Conservation (phyloP, 2,329 filamentous ascomycete genomes). For the Zymoseptoria crescenta region DNA sequence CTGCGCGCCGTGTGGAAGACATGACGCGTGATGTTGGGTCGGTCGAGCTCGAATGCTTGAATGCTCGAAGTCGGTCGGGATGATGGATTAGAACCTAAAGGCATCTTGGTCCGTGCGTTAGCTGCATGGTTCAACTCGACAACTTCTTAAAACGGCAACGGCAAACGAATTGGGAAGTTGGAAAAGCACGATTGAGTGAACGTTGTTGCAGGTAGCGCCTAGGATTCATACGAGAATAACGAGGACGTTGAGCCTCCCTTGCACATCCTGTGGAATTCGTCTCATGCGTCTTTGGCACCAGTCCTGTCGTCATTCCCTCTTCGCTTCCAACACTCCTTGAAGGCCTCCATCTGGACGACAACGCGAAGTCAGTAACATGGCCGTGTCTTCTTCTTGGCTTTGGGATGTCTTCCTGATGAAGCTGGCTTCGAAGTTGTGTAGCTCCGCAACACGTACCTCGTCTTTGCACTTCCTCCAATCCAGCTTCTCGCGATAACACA, state of each 20-base stretch:
- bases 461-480: constrained; percentile 85
- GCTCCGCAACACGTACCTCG: constrained; percentile 59
- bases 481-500: constrained; percentile 93
- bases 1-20: constrained; percentile 16
- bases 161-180: neutral
- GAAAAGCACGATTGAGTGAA: too few relatives aligned
- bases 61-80: neutral
- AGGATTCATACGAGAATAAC: neutral
- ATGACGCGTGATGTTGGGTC: constrained; percentile 7
- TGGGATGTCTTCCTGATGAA: neutral
- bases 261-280: neutral
- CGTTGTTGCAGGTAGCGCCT: neutral
- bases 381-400: neutral
- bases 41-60: neutral
- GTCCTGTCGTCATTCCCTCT: constrained; percentile 83
- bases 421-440: constrained; percentile 1
- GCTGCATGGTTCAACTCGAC: too few relatives aligned
- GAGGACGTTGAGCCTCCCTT: neutral
- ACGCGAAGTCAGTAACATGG: constrained; percentile 8
- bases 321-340: constrained; percentile 83
- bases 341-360: constrained; percentile 70
- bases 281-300: constrained; percentile 59
- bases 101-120: neutral
- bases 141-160: neutral
- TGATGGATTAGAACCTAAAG: neutral